A percentile compares a stretch with the other conserved stretches of the same genome.
phyloP scores from a whole-genome alignment of 805 yeast species.

The Suhomyces tanzawaensis region DNA sequence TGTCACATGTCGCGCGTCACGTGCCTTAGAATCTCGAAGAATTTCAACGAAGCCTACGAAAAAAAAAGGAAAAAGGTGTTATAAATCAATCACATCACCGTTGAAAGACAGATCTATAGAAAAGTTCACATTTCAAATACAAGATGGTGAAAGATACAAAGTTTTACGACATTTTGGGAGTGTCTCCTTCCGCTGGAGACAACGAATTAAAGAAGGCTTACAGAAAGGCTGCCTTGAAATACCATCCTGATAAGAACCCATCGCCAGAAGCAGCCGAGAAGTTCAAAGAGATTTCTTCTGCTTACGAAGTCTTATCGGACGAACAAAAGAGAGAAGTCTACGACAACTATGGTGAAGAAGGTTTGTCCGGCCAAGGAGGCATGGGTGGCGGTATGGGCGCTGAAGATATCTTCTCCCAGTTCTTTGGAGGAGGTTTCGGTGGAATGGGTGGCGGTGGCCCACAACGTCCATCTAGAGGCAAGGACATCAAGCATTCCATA shows the following conservation, averaged over 20 bases:
- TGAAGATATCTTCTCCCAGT: slow-evolving; percentile 75
- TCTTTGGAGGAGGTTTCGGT: slow-evolving; percentile 67
- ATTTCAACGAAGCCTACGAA: slow-evolving; percentile 5
- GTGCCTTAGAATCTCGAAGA: slow-evolving; percentile 4
- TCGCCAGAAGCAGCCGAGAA: slow-evolving; percentile 92
- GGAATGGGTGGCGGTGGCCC: slow-evolving; percentile 61
- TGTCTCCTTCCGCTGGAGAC: slow-evolving; percentile 65
- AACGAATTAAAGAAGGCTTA: slow-evolving; percentile 77
- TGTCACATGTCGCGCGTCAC: slow-evolving; percentile 2
- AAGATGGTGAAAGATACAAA: slow-evolving; percentile 78
- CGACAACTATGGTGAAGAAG: slow-evolving; percentile 92
- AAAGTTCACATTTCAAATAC: neutral
- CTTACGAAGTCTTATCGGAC: slow-evolving; percentile 86
- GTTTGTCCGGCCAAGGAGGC: slow-evolving; percentile 72
- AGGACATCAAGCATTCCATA: slow-evolving; percentile 87
- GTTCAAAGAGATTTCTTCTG: slow-evolving; percentile 85
- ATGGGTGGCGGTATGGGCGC: slow-evolving; percentile 54
- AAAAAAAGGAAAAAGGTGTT: slow-evolving; percentile 1
- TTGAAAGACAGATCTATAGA: neutral
- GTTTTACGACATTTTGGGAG: slow-evolving; percentile 72
- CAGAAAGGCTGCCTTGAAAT: slow-evolving; percentile 75
- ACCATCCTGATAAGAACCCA: slow-evolving; percentile 82
- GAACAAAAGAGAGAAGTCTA: slow-evolving; percentile 84
- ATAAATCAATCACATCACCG: neutral
- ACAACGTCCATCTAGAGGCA: slow-evolving; percentile 79